Evolutionary conservation across 1,139 yeast genomes (phyloP).

Genomic region (Kodamaea alishanica): DNA sequence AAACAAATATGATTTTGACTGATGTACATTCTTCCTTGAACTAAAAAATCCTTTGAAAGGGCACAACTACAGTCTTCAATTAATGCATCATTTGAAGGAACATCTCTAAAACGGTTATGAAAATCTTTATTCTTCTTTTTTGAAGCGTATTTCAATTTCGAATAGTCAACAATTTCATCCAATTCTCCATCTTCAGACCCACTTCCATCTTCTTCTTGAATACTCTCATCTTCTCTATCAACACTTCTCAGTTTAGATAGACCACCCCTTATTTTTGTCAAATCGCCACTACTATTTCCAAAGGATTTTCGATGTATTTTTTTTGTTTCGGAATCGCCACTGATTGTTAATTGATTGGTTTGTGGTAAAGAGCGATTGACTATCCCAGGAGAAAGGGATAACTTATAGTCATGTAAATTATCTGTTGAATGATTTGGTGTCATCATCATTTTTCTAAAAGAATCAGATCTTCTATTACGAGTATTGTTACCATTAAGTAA

Average conservation of each 20-base stretch:
- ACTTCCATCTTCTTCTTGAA: slow-evolving; percentile 15
- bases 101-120: slow-evolving; percentile 55
- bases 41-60: slow-evolving; percentile 61
- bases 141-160: slow-evolving; percentile 28
- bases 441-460: slow-evolving; percentile 11
- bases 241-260: slow-evolving; percentile 7
- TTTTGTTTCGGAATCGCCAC: slow-evolving; percentile 18
- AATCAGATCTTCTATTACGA: slow-evolving; percentile 9
- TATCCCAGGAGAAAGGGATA: slow-evolving; percentile 20
- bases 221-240: slow-evolving; percentile 10
- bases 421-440: slow-evolving; percentile 22
- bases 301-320: slow-evolving; percentile 22
- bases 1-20: slow-evolving; percentile 60
- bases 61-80: slow-evolving; percentile 73
- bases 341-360: slow-evolving; percentile 13
- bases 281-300: slow-evolving; percentile 8
- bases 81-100: slow-evolving; percentile 51
- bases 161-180: slow-evolving; percentile 18
- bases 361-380: slow-evolving; percentile 17
- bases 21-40: slow-evolving; percentile 69
- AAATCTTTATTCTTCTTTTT: slow-evolving; percentile 57
- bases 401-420: slow-evolving; percentile 15
- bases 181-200: slow-evolving; percentile 11
- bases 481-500: slow-evolving; percentile 4
- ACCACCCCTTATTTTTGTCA: slow-evolving; percentile 11